A percentile compares a stretch with the other conserved stretches of the same genome.
phyloP scores from a whole-genome alignment of 257 asterid species.

The Asclepias syriaca region DNA sequence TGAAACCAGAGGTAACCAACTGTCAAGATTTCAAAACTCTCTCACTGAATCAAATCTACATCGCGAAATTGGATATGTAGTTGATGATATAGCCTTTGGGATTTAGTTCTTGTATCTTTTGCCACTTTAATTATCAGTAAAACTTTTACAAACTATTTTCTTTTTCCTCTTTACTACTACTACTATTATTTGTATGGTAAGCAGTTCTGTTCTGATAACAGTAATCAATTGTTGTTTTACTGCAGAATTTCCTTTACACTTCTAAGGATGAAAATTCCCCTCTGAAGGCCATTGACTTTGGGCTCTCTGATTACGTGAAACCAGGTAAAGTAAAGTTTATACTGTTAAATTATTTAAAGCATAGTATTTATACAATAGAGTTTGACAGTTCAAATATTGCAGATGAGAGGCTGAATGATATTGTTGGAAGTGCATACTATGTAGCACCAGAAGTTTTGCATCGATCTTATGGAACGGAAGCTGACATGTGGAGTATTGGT shows the following conservation, averaged over 20 bases:
- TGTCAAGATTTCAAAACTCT: neutral
- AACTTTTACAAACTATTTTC: neutral
- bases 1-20: conserved; percentile 58
- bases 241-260: conserved; percentile 76
- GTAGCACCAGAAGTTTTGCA: conserved; percentile 82
- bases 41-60: neutral
- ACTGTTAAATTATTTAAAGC: neutral
- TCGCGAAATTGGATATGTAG: neutral
- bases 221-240: conserved; percentile 18
- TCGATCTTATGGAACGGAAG: conserved; percentile 89
- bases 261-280: conserved; percentile 71
- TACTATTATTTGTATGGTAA: neutral
- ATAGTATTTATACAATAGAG: conserved; percentile 6
- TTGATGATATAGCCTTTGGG: neutral
- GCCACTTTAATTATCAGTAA: neutral
- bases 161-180: neutral
- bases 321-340: conserved; percentile 53
- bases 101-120: neutral
- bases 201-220: conserved; percentile 6
- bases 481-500: conserved; percentile 97
- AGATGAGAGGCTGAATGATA: conserved; percentile 86
- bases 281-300: conserved; percentile 87
- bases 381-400: conserved; percentile 25
- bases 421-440: conserved; percentile 87
- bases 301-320: conserved; percentile 87